Base-by-base conservation (phyloP, 2,329 filamentous ascomycete species). In the Pezicula radicicola region DNA sequence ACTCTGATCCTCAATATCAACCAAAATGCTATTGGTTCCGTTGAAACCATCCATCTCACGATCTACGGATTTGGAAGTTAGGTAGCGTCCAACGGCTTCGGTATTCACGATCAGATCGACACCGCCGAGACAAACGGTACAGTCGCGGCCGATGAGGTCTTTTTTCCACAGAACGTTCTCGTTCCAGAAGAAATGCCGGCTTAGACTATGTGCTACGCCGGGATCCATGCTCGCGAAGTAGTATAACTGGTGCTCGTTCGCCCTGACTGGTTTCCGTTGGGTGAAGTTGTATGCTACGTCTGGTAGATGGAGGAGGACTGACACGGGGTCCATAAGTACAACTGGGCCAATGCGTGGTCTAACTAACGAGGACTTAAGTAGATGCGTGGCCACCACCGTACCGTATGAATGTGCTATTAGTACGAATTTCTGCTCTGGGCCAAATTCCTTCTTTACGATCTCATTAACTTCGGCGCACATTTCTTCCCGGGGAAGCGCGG, bases 251-350 rank as follows among this genome's bases (percentile, higher is more conserved):
- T 78, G 73, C 62, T 86, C 81, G 55, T 80, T 83, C n/a, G 81
- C 76, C 50, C 47, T 64, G 59, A 54, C 68, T 16, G 74, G 75
- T 50, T 64, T 64, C 33, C 71, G 63, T 54, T 66, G 69, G 16
- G 75, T 75, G 63, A 86, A 86, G 58, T 85, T 87, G 64, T 81
- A 85, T 2, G 81, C 80, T 8, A 86, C 80, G 56, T 84, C 77
- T 4, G 82, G 81, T 8, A 84, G 73, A 62, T 86, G 81, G 3
- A 86, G 68, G 1, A 84, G 66, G 44, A 85, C 75, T 0, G 78
- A 78, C 1, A 86, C 79, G 0, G 83, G 83, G 60, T 85, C 83
- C 30, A 85, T 72, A 21, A 85, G 70, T 0, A 86, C 60, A 2
- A 78, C 66, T 0, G 77, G 70, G 1, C 75, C 74, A 39, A 85